These are phyloP conservation scores for Aspergillus avenaceus DNA, from an alignment of 495 filamentous ascomycete species.

Conservation along the genomic window DNA sequence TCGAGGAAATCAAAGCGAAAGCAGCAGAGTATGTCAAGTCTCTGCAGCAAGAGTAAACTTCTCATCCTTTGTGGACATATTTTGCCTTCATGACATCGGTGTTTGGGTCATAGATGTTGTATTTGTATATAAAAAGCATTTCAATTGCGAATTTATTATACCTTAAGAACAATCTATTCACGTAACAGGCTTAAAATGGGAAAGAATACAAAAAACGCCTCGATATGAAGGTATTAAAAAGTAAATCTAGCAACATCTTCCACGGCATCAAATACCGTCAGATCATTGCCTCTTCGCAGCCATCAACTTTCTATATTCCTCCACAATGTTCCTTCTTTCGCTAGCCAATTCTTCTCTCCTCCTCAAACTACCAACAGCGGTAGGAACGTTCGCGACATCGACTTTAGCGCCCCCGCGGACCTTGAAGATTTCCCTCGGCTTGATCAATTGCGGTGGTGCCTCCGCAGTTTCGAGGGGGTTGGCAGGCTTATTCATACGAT, in stretches of 20 bases:
- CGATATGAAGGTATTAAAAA: background rate
- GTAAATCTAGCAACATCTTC: background rate
- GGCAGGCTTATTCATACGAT: slow-evolving; percentile 46
- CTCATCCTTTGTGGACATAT: background rate
- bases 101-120: slow-evolving; percentile 8
- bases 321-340: slow-evolving; percentile 72
- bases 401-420: slow-evolving; percentile 63
- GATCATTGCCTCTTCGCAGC: slow-evolving; percentile 49
- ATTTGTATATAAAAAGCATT: slow-evolving; percentile 15
- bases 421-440: slow-evolving; percentile 66
- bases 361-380: slow-evolving; percentile 72
- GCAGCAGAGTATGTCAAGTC: slow-evolving; percentile 65
- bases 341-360: slow-evolving; percentile 76
- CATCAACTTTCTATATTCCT: slow-evolving; percentile 80
- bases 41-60: slow-evolving; percentile 40
- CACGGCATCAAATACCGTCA: too few species aligned
- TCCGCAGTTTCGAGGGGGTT: slow-evolving; percentile 73
- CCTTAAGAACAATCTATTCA: too few species aligned
- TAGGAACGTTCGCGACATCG: slow-evolving; percentile 70
- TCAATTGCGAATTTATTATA: slow-evolving; percentile 6
- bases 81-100: background rate
- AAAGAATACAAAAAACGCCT: background rate
- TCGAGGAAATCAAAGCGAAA: slow-evolving; percentile 68
- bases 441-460: slow-evolving; percentile 73
- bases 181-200: too few species aligned